phyloP scores from a whole-genome alignment of 805 yeast species.

The Wickerhamiella lipophila region DNA sequence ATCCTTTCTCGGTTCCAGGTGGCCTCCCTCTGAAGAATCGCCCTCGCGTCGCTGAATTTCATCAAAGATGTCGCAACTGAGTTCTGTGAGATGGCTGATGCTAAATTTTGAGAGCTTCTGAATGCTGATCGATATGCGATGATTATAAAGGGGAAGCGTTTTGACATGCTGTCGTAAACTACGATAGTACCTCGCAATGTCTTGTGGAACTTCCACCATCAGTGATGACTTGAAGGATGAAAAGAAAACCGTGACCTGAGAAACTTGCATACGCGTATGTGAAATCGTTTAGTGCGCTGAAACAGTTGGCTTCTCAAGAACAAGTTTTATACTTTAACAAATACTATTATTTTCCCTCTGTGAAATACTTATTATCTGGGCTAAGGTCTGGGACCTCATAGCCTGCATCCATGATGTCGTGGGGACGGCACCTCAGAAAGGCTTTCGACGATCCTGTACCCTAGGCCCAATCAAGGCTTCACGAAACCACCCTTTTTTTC shows the following conservation, averaged over 20 bases:
- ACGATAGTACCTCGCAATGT: conserved; percentile 7
- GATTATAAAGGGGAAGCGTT: conserved; percentile 12
- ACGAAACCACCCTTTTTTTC: too few species aligned
- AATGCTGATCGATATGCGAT: conserved; percentile 28
- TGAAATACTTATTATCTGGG: not conserved
- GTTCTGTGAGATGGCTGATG: conserved; percentile 66
- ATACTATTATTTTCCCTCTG: not conserved
- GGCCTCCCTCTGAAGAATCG: conserved; percentile 32
- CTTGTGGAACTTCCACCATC: conserved; percentile 11
- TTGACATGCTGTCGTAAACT: conserved; percentile 7
- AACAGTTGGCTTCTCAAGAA: not conserved
- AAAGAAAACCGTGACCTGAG: not conserved
- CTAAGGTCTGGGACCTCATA: not conserved
- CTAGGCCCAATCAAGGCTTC: too few species aligned
- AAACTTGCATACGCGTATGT: conserved; percentile 2
- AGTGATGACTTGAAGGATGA: conserved; percentile 3
- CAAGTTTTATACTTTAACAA: too few species aligned
- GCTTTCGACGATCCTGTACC: too few species aligned
- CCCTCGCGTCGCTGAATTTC: conserved; percentile 66
- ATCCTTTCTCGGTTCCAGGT: conserved; percentile 51
- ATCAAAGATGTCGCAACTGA: conserved; percentile 89
- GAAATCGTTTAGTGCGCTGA: not conserved
- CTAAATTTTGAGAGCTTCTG: conserved; percentile 50
- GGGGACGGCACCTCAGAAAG: not conserved
- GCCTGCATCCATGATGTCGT: not conserved